phyloP scores from a whole-genome alignment of 2,329 filamentous ascomycete genomes.

The Aspergillus phoenicis region DNA sequence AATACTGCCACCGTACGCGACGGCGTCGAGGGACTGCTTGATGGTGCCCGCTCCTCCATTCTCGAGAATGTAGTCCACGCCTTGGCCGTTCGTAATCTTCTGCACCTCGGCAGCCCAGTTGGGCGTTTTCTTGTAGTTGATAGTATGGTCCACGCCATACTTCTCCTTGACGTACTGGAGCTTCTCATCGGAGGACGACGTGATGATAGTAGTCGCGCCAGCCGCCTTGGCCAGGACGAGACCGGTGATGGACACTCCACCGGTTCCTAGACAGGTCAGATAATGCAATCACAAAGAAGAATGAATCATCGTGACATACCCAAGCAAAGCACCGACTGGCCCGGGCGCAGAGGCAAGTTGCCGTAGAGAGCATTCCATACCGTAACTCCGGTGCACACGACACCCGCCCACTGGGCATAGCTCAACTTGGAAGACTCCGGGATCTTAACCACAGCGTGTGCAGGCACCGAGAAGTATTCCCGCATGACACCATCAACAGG shows the following conservation, averaged over 20 bases:
- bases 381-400: conserved; percentile 44
- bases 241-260: conserved; percentile 44
- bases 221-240: conserved; percentile 48
- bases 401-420: conserved; percentile 35
- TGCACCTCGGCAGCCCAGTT: conserved; percentile 5
- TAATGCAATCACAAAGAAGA: background rate
- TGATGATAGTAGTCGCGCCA: conserved; percentile 49
- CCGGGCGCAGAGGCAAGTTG: conserved; percentile 25
- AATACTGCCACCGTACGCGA: conserved; percentile 6
- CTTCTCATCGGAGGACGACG: conserved; percentile 47
- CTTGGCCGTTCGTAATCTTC: background rate
- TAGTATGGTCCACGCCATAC: conserved; percentile 43
- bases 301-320: conserved; percentile 25
- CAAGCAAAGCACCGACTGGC: conserved; percentile 18
- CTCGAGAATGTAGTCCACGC: background rate
- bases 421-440: conserved; percentile 30
- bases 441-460: conserved; percentile 36
- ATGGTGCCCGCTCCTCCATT: conserved; percentile 35
- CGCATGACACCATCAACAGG: conserved; percentile 39
- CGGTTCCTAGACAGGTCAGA: conserved; percentile 42
- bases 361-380: conserved; percentile 49
- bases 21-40: conserved; percentile 27
- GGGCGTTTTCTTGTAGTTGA: conserved; percentile 41
- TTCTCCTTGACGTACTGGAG: conserved; percentile 29
- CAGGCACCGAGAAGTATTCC: conserved; percentile 42